Evolutionary conservation across 345 rosid species (phyloP).

Genomic region (Abelmoschus esculentus): DNA sequence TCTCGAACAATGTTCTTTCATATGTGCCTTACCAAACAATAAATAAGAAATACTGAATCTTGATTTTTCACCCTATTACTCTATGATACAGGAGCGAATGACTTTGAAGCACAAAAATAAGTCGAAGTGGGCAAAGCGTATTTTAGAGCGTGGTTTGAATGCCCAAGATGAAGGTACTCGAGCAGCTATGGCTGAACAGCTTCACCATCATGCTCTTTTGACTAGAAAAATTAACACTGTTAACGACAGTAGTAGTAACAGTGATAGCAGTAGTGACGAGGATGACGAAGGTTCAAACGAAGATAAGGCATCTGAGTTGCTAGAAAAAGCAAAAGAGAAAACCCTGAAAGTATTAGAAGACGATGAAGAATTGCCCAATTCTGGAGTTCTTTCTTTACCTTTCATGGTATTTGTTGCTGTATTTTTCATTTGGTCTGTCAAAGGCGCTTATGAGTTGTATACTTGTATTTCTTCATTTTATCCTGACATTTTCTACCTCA

Average conservation of each 20-base stretch:
- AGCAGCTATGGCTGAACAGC: constrained; percentile 82
- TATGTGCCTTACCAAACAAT: not conserved
- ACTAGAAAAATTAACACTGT: constrained; percentile 77
- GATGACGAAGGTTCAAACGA: constrained; percentile 47
- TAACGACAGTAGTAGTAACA: constrained; percentile 59
- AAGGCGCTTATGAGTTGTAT: not conserved
- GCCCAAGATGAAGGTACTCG: constrained; percentile 74
- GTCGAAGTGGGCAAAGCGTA: constrained; percentile 76
- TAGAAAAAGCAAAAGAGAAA: constrained; percentile 64
- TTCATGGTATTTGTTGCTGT: constrained; percentile 61
- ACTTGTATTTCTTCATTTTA: not conserved
- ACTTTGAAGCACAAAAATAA: constrained; percentile 73
- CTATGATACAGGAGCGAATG: constrained; percentile 65
- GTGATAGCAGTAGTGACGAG: constrained; percentile 52
- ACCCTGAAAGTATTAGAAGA: constrained; percentile 59
- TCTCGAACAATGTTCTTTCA: constrained; percentile 4
- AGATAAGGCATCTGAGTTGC: constrained; percentile 45
- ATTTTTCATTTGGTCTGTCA: not conserved
- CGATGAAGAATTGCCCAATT: constrained; percentile 49
- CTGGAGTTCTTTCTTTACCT: constrained; percentile 85
- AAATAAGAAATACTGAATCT: not conserved
- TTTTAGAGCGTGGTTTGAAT: constrained; percentile 60
- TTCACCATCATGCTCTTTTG: constrained; percentile 60
- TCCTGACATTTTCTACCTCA: not conserved
- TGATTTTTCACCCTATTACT: constrained; percentile 4